Percentiles rank a stretch among this genome's conserved stretches.
Evolutionary conservation across 345 rosid genomes (phyloP).

Genomic region (Boechera stricta): DNA sequence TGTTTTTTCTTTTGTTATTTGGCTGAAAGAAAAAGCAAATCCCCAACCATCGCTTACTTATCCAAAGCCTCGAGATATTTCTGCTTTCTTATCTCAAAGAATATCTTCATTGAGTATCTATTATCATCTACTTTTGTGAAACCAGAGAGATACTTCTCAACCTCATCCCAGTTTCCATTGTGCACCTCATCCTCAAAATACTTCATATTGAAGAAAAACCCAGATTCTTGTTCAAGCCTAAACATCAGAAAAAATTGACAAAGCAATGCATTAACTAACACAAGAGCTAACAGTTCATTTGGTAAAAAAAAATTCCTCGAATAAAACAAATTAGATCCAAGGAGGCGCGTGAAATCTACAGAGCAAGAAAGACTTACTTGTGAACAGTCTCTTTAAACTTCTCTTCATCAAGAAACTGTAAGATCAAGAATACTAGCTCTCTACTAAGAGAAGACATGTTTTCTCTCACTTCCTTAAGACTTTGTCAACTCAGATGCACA

Average conservation of each 20-base stretch:
- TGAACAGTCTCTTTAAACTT: constrained; percentile 99
- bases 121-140: constrained; percentile 97
- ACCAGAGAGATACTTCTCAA: constrained; percentile 97
- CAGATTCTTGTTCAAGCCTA: constrained; percentile 99
- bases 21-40: background rate
- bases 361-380: constrained; percentile 58
- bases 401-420: constrained; percentile 99
- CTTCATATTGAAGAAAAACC: constrained; percentile 98
- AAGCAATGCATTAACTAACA: no score
- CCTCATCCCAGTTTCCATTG: constrained; percentile 97
- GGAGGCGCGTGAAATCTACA: constrained; percentile 18
- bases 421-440: constrained; percentile 97
- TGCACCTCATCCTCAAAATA: constrained; percentile 99
- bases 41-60: constrained; percentile 55
- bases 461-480: constrained; percentile 41
- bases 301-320: background rate
- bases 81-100: constrained; percentile 98
- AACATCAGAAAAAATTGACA: constrained; percentile 12
- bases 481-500: constrained; percentile 47
- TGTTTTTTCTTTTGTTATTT: background rate
- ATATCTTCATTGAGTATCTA: constrained; percentile 95
- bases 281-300: constrained; percentile 6
- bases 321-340: constrained; percentile 2
- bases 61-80: constrained; percentile 98
- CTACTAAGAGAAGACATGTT: constrained; percentile 97